phyloP scores from a whole-genome alignment of 495 filamentous ascomycete species.

The Aspergillus leporis region DNA sequence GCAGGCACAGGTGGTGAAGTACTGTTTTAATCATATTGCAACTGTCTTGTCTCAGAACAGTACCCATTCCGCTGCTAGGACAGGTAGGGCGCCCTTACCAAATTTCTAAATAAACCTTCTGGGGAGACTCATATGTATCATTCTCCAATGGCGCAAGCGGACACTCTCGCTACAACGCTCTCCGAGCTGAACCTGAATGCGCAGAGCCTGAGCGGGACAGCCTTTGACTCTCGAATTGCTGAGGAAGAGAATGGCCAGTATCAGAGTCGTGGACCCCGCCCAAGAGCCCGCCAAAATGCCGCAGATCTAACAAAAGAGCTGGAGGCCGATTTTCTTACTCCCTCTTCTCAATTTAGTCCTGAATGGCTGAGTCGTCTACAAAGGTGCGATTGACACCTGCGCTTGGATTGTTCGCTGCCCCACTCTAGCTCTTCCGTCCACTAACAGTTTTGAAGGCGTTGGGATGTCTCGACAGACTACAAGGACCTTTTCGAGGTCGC shows the following conservation, averaged over 20 bases:
- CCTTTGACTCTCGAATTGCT: slow-evolving; percentile 34
- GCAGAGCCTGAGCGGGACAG: slow-evolving; percentile 24
- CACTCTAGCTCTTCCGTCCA: background rate
- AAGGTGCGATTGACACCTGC: slow-evolving; percentile 48
- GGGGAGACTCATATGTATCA: background rate
- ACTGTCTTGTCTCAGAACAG: background rate
- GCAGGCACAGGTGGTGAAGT: background rate
- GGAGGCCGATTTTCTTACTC: slow-evolving; percentile 75
- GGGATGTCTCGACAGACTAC: slow-evolving; percentile 77
- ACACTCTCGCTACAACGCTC: slow-evolving; percentile 32
- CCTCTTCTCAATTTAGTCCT: slow-evolving; percentile 70
- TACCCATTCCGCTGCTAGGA: background rate
- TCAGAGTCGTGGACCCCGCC: slow-evolving; percentile 48
- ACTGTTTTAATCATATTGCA: background rate
- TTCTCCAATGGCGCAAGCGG: slow-evolving; percentile 22
- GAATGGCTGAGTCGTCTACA: slow-evolving; percentile 88
- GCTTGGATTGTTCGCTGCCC: slow-evolving; percentile 5
- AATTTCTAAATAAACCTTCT: background rate
- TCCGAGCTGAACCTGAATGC: slow-evolving; percentile 29
- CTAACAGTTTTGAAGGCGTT: slow-evolving; percentile 56
- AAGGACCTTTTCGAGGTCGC: slow-evolving; percentile 80
- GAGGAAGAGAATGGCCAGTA: slow-evolving; percentile 38
- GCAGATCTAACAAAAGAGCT: slow-evolving; percentile 65
- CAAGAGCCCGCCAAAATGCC: slow-evolving; percentile 49
- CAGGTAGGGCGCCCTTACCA: background rate